Evolutionary conservation across 495 filamentous ascomycete species (phyloP).

Genomic region (Clavariopsis aquatica): DNA sequence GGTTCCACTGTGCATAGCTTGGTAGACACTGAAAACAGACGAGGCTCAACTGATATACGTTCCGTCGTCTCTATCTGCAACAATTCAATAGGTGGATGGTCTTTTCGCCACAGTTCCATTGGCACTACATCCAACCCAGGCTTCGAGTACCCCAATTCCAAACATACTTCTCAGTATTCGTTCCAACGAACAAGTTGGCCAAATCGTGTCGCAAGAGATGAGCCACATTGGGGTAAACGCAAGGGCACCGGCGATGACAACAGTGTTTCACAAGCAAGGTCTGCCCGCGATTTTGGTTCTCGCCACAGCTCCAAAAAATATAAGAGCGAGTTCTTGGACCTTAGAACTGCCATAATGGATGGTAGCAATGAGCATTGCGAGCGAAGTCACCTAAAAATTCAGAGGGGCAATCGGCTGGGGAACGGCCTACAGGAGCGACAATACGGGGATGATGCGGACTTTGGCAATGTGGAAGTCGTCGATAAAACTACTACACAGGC

Average conservation of each 20-base stretch:
- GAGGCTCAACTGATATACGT: background rate
- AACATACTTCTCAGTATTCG: background rate
- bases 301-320: background rate
- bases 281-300: background rate
- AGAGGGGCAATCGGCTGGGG: background rate
- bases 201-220: constrained; percentile 1
- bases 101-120: background rate
- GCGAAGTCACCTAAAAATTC: background rate
- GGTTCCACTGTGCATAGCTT: background rate
- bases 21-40: background rate
- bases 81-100: background rate
- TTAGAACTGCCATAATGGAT: background rate
- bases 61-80: background rate
- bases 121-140: background rate
- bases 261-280: background rate
- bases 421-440: background rate
- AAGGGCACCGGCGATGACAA: background rate
- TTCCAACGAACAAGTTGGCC: constrained; percentile 6
- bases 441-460: constrained; percentile 34
- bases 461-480: constrained; percentile 37
- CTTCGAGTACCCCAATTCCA: background rate
- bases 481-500: constrained; percentile 33
- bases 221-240: background rate
- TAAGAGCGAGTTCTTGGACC: background rate
- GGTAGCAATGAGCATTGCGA: background rate